A percentile compares a stretch with the other conserved stretches of the same genome.
Evolutionary conservation across 2,329 filamentous ascomycete genomes (phyloP).

Genomic region (Penicillium sp.): DNA sequence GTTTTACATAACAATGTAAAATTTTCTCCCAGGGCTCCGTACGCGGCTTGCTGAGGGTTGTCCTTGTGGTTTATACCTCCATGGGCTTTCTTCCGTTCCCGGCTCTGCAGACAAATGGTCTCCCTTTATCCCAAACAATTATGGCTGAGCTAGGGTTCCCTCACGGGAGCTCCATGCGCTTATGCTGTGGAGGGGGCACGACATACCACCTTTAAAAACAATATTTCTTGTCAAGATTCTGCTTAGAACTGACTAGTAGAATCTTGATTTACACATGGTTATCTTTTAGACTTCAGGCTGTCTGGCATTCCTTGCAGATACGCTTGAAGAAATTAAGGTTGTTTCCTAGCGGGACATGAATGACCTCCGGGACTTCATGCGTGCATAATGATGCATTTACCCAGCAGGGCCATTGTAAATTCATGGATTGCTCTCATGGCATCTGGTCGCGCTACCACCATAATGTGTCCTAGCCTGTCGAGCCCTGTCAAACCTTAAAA

Average conservation of each 20-base stretch:
- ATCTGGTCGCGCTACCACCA: background rate
- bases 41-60: constrained; percentile 53
- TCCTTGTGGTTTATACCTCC: constrained; percentile 43
- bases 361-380: too few relatives aligned
- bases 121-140: constrained; percentile 48
- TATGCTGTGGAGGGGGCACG: constrained; percentile 51
- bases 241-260: background rate
- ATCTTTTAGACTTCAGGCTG: background rate
- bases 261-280: background rate
- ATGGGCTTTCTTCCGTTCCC: constrained; percentile 54
- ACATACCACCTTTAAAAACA: constrained; percentile 33
- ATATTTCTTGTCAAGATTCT: background rate
- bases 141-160: constrained; percentile 48
- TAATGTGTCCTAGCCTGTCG: background rate
- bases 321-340: background rate
- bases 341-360: background rate
- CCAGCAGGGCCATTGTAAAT: too few relatives aligned
- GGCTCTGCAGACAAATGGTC: constrained; percentile 47
- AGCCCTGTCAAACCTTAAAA: background rate
- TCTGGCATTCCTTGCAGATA: background rate
- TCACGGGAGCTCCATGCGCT: constrained; percentile 43
- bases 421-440: constrained; percentile 6
- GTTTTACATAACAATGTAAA: constrained; percentile 52
- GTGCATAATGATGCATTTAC: too few relatives aligned
- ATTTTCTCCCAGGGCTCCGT: constrained; percentile 49